Evolutionary conservation across 768 basidiomycete species (phyloP).

Genomic region (Psilocybe subaeruginosa): DNA sequence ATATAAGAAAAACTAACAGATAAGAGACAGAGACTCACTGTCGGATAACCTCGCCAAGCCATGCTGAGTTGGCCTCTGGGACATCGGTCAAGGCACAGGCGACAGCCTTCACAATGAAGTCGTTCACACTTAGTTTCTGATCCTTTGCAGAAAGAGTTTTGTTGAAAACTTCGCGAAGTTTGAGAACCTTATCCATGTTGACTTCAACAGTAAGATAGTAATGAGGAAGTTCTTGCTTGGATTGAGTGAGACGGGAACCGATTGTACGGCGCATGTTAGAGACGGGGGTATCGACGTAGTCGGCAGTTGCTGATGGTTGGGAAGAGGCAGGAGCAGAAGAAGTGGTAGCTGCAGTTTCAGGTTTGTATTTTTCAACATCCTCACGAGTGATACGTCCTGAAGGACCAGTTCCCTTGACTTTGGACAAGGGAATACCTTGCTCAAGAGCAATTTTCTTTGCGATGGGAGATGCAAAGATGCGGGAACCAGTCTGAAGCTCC

Average conservation of each 20-base stretch:
- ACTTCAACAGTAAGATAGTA: constrained; percentile 96
- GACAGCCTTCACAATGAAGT: constrained; percentile 96
- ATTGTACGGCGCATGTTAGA: constrained; percentile 96
- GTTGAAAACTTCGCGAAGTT: constrained; percentile 96
- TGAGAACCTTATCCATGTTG: constrained; percentile 95
- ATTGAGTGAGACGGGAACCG: constrained; percentile 86
- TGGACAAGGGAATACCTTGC: constrained; percentile 84
- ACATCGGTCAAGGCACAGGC: constrained; percentile 91
- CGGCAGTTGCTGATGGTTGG: constrained; percentile 48
- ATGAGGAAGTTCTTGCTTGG: constrained; percentile 94
- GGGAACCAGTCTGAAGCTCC: constrained; percentile 68
- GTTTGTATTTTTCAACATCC: constrained; percentile 91
- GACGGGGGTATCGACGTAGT: constrained; percentile 89
- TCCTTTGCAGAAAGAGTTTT: constrained; percentile 83
- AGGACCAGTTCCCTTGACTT: constrained; percentile 94
- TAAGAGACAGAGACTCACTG: constrained; percentile 62
- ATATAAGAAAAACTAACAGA: background rate
- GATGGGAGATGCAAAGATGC: constrained; percentile 93
- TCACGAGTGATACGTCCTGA: constrained; percentile 92
- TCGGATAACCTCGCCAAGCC: constrained; percentile 94
- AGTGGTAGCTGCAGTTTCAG: constrained; percentile 42
- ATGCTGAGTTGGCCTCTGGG: constrained; percentile 97
- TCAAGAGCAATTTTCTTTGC: constrained; percentile 98
- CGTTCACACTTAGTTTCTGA: constrained; percentile 98
- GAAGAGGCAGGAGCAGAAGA: constrained; percentile 47